Evolutionary conservation across 2,329 filamentous ascomycete species (phyloP), one percentile per base, ranked within the genome.

Genomic region (Zymoseptoria pseudotritici): DNA sequence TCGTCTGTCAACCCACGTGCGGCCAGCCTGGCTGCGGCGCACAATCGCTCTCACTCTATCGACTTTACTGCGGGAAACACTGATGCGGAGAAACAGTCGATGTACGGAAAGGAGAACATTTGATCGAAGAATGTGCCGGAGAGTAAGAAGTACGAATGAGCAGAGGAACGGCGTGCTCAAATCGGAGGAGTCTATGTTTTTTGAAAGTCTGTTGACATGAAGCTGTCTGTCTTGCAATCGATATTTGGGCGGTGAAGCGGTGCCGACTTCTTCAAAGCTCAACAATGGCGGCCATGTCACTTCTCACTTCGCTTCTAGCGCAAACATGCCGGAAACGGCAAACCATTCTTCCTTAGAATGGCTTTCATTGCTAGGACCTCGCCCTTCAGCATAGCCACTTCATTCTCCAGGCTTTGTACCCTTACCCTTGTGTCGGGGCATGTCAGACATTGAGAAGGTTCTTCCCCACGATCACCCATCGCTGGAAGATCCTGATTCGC

Each of bases 1-100:
- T 77, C 57, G 67, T 74, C 31, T 73, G 75, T 64, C 59, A 74
- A 60, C 76, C 61, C 63, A 9, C 57, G 65, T 10, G 66, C 67
- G 42, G 67, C 66, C 29, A 63, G 60, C 54, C 50, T 69, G 54
- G 67, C 66, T 17, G 55, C 56, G 22, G 56, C 49, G 55, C 60
- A 63, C 42, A 55, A 60, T 56, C 52, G 52, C 8, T 22, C 52
- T 7, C 52, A 31, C n/a, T 53, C 52, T 24, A 53, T 53, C 13
- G 52, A 53, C 22, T 53, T 53, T n/a, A 46, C 36, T 46, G 52
- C 52, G 22, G 20, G 7, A 3, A 29, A 53, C 4, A 19, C 29
- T 3, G 52, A 53, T 29, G 52, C 52, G 3, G 52, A 53, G 52
- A 53, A 53, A 21, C 52, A 53, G 52, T 22, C 52, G 22, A 29